Evolutionary conservation across 2,329 filamentous ascomycete genomes (phyloP).

Genomic region (Curvularia verruculosa): DNA sequence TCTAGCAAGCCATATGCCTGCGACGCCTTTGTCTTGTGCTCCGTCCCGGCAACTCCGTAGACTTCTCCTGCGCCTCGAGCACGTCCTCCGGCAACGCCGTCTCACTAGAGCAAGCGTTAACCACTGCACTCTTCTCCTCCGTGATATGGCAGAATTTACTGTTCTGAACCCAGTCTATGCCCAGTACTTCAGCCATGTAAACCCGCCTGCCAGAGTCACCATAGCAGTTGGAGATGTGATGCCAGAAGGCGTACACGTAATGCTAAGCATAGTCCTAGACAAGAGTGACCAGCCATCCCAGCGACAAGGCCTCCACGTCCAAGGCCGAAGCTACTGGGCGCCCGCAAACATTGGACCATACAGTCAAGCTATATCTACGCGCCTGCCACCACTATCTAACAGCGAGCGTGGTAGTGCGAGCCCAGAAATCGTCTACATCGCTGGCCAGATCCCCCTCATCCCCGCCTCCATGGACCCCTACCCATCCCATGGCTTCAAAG

Average conservation of each 20-base stretch:
- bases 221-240: slow-evolving; percentile 75
- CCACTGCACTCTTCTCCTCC: slow-evolving; percentile 69
- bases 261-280: slow-evolving; percentile 61
- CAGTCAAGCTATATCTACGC: slow-evolving; percentile 78
- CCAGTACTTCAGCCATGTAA: slow-evolving; percentile 74
- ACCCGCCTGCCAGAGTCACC: slow-evolving; percentile 84
- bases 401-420: slow-evolving; percentile 16
- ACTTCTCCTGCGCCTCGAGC: slow-evolving; percentile 48
- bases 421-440: slow-evolving; percentile 65
- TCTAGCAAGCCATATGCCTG: slow-evolving; percentile 21
- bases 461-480: slow-evolving; percentile 76
- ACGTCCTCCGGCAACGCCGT: slow-evolving; percentile 32
- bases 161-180: slow-evolving; percentile 77
- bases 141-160: slow-evolving; percentile 79
- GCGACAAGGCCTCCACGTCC: slow-evolving; percentile 75
- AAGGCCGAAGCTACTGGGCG: slow-evolving; percentile 94
- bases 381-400: slow-evolving; percentile 31
- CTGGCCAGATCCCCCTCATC: slow-evolving; percentile 89
- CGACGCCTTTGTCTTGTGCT: slow-evolving; percentile 2
- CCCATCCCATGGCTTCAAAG: slow-evolving; percentile 50
- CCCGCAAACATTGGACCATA: slow-evolving; percentile 98
- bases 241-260: slow-evolving; percentile 64
- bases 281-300: slow-evolving; percentile 8
- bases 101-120: slow-evolving; percentile 41
- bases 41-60: slow-evolving; percentile 43